These are phyloP conservation scores for Astragalus glycyphyllos DNA, from an alignment of 306 rosid genomes.

Conservation along the genomic window DNA sequence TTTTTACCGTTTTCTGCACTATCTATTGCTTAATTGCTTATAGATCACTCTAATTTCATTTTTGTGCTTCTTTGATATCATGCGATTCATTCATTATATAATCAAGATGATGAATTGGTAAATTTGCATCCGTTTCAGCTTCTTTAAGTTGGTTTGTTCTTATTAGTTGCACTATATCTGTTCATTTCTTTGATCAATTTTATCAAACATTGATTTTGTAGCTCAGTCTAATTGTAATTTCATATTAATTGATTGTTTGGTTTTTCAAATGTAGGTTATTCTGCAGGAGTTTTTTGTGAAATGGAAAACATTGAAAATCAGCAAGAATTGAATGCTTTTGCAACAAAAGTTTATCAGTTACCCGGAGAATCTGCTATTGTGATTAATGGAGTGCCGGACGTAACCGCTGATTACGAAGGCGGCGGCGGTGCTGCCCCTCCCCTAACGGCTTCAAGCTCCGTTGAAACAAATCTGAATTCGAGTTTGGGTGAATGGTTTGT, in stretches of 20 bases:
- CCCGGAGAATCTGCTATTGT: slow-evolving; percentile 88
- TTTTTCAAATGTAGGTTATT: slow-evolving; percentile 30
- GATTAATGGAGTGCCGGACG: slow-evolving; percentile 72
- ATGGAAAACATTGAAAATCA: slow-evolving; percentile 54
- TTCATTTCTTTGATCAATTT: neutral
- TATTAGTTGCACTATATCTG: too few species aligned
- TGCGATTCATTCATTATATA: too few species aligned
- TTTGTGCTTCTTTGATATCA: neutral
- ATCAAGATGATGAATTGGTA: too few species aligned
- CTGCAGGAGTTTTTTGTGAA: slow-evolving; percentile 5
- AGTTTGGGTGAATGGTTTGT: slow-evolving; percentile 80
- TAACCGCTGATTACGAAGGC: slow-evolving; percentile 30
- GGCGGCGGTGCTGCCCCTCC: slow-evolving; percentile 26
- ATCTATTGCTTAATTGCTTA: neutral
- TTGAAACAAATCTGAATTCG: slow-evolving; percentile 30
- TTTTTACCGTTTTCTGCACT: neutral
- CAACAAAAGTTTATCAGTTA: slow-evolving; percentile 52
- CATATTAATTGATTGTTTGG: slow-evolving; percentile 6
- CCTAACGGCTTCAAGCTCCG: slow-evolving; percentile 31
- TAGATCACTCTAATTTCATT: neutral
- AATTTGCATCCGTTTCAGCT: too few species aligned
- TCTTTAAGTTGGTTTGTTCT: too few species aligned
- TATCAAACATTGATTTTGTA: neutral
- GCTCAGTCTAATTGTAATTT: neutral
- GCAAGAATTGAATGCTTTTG: slow-evolving; percentile 48